These are phyloP conservation scores for Solanum hybrid DNA, from an alignment of 305 asterid species.

Conservation along the genomic window DNA sequence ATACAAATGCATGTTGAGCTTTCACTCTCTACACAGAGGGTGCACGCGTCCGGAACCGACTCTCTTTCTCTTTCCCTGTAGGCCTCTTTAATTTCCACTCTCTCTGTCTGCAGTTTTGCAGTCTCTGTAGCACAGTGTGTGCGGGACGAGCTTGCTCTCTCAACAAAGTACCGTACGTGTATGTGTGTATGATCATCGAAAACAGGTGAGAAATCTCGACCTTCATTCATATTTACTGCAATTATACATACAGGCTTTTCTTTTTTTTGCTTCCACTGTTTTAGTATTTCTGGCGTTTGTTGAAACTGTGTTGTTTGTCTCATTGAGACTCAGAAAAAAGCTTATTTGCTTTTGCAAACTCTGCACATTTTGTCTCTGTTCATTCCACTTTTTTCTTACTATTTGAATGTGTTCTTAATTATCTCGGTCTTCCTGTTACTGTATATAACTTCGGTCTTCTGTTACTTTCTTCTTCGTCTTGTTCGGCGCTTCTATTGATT, in stretches of 20 bases:
- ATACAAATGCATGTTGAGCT: neutral
- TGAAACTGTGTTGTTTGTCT: neutral
- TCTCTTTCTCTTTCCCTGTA: neutral
- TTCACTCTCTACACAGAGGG: neutral
- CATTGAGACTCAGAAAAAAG: neutral
- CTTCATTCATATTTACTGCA: neutral
- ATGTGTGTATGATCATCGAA: neutral
- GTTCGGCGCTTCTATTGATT: slow-evolving; percentile 3
- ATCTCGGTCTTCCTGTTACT: neutral
- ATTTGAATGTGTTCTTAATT: neutral
- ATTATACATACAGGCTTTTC: neutral
- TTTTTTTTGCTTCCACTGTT: neutral
- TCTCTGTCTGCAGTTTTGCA: neutral
- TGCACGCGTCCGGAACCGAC: neutral
- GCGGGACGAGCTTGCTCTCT: neutral
- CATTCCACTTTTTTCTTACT: neutral
- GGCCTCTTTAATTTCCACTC: neutral
- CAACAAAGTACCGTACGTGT: neutral
- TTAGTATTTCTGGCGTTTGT: neutral
- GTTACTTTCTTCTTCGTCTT: neutral
- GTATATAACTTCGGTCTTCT: neutral
- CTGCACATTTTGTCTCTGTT: slow-evolving; percentile 2
- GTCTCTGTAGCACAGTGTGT: neutral
- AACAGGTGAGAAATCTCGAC: neutral
- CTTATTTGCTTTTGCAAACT: slow-evolving; percentile 1